Percentiles rank a stretch among this genome's conserved stretches.
Conservation (phyloP, 331 rosid genomes). For the Malus hybrid region DNA sequence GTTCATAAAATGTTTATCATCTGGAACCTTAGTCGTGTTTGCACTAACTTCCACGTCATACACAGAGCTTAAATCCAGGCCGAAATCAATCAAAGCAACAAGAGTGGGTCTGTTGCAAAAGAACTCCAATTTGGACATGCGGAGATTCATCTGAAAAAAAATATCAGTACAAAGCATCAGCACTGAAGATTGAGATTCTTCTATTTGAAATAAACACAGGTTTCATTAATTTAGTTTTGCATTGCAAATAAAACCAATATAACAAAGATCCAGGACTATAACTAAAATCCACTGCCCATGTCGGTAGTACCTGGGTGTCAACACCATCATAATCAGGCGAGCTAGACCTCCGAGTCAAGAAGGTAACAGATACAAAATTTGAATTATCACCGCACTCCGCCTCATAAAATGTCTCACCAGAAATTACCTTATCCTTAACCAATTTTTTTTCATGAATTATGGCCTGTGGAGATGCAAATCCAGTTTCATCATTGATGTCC, state of each 20-base stretch:
- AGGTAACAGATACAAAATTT: conserved; percentile 66
- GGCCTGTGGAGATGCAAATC: conserved; percentile 49
- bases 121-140: conserved; percentile 90
- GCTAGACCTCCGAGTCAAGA: conserved; percentile 63
- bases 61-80: conserved; percentile 69
- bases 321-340: conserved; percentile 79
- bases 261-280: conserved; percentile 4
- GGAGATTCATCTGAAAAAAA: conserved; percentile 72
- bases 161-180: conserved; percentile 18
- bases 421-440: conserved; percentile 38
- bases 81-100: conserved; percentile 83
- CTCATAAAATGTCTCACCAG: conserved; percentile 64
- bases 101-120: conserved; percentile 94
- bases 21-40: no score
- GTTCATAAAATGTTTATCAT: no score
- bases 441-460: conserved; percentile 47
- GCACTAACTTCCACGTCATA: no score
- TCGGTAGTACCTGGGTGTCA: conserved; percentile 73
- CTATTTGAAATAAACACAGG: not conserved
- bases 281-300: conserved; percentile 7
- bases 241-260: conserved; percentile 2
- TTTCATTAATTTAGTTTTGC: not conserved
- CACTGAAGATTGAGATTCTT: not conserved
- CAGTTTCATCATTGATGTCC: conserved; percentile 19
- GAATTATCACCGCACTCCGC: conserved; percentile 57